Evolutionary conservation across 225 moss, liverwort and hornwort genomes (phyloP).

Genomic region (Pseudoscleropodium purum): DNA sequence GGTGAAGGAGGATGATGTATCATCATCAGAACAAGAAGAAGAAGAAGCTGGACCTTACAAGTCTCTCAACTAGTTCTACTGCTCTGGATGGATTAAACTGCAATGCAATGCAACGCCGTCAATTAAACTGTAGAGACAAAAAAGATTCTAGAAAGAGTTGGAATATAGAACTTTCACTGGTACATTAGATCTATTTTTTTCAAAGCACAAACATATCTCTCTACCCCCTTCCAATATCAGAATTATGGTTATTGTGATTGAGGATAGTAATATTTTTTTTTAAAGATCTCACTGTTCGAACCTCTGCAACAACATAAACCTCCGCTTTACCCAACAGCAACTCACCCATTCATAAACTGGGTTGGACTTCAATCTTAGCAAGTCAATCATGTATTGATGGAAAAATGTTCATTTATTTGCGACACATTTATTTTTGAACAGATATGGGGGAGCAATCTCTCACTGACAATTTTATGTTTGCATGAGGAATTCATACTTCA

Average conservation of each 20-base stretch:
- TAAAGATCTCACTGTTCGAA: background rate
- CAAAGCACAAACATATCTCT: background rate
- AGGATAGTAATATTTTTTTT: background rate
- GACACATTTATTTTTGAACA: background rate
- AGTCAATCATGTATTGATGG: background rate
- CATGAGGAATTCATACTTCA: background rate
- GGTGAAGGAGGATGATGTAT: background rate
- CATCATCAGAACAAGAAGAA: background rate
- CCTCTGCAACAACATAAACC: too few relatives aligned
- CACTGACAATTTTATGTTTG: background rate
- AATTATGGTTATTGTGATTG: background rate
- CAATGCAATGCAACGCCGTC: background rate
- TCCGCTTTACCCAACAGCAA: background rate
- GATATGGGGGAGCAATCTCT: background rate
- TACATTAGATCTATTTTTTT: background rate
- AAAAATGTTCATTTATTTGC: too few relatives aligned
- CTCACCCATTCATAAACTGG: background rate
- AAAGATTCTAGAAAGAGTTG: background rate
- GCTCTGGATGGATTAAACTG: background rate
- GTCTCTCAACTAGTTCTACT: background rate
- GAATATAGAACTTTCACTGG: background rate
- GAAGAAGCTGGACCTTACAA: background rate
- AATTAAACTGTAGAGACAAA: background rate
- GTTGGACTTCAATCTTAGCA: background rate
- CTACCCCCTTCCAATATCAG: background rate